phyloP scores from a whole-genome alignment of 768 basidiomycete species.

The Termitomyces eurrhizus region DNA sequence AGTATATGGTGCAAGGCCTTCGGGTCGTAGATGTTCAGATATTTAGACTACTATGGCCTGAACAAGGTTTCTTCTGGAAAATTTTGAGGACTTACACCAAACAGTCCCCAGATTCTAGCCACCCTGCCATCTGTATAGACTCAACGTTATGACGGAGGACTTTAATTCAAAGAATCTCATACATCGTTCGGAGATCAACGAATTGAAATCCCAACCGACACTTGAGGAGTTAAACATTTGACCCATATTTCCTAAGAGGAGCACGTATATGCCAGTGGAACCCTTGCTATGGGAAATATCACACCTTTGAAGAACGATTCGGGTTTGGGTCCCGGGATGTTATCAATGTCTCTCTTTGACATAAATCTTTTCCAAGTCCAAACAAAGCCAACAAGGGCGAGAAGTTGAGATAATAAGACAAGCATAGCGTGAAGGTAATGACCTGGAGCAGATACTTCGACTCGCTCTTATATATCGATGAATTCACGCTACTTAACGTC shows the following conservation, averaged over 20 bases:
- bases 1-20: slow-evolving; percentile 3
- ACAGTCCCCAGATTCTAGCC: neutral
- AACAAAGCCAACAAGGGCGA: neutral
- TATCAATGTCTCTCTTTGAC: neutral
- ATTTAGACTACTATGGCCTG: neutral
- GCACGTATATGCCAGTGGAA: neutral
- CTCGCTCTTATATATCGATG: neutral
- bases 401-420: neutral
- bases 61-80: neutral
- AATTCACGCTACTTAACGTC: neutral
- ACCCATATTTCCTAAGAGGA: neutral
- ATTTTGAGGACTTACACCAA: neutral
- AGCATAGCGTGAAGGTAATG: neutral
- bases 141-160: neutral
- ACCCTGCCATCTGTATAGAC: slow-evolving; percentile 2
- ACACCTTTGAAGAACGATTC: slow-evolving; percentile 1
- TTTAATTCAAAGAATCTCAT: neutral
- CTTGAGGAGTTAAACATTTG: neutral
- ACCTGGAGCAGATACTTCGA: neutral
- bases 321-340: neutral
- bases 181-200: slow-evolving; percentile 2
- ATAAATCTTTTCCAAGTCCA: neutral
- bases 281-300: neutral
- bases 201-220: slow-evolving; percentile 1
- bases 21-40: neutral